phyloP scores from a whole-genome alignment of 768 basidiomycete species.

The Tremella mesenterica region DNA sequence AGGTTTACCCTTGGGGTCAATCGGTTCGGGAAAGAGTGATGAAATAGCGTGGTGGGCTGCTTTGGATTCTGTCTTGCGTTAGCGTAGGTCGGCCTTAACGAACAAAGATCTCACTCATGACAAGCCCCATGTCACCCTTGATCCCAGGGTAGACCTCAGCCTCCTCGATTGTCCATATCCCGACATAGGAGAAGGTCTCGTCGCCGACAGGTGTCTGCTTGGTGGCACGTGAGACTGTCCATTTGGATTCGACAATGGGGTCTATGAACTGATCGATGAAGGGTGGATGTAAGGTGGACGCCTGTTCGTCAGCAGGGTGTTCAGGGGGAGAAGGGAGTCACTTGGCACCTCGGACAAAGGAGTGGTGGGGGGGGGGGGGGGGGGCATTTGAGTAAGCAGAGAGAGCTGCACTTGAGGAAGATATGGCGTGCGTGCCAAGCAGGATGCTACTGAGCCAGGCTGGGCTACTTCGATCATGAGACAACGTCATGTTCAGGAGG shows the following conservation, averaged over 20 bases:
- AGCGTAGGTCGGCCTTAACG: neutral
- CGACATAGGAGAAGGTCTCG: conserved; percentile 95
- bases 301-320: conserved; percentile 46
- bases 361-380: neutral
- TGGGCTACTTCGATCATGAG: neutral
- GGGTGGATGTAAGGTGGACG: conserved; percentile 68
- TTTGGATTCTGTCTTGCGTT: conserved; percentile 56
- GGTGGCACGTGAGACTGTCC: conserved; percentile 94
- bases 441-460: neutral
- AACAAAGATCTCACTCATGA: conserved; percentile 46
- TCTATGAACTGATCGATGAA: conserved; percentile 96
- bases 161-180: conserved; percentile 93
- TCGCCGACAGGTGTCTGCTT: conserved; percentile 94
- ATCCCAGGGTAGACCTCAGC: conserved; percentile 61
- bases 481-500: neutral
- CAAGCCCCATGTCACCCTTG: conserved; percentile 79
- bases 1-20: conserved; percentile 71
- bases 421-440: too few relatives aligned
- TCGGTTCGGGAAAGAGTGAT: conserved; percentile 66
- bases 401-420: neutral
- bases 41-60: conserved; percentile 99
- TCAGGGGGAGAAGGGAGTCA: neutral
- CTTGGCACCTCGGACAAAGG: neutral
- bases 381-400: neutral
- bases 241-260: conserved; percentile 72